These are phyloP conservation scores for Ajuga chamaepitys DNA, from an alignment of 257 asterid genomes.

Conservation along the genomic window DNA sequence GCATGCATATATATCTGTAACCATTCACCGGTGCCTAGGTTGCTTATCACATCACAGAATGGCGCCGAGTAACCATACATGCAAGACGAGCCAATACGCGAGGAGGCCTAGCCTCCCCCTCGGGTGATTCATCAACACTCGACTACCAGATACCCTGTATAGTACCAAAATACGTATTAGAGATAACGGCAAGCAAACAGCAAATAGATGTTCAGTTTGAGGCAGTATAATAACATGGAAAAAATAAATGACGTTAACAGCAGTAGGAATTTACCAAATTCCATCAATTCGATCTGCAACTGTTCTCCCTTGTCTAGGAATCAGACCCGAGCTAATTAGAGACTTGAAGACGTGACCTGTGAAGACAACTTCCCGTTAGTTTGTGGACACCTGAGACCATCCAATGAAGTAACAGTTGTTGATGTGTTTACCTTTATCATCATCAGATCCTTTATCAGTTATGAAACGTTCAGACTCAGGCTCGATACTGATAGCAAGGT, in stretches of 20 bases:
- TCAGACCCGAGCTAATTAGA: conserved; percentile 64
- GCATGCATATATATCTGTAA: background rate
- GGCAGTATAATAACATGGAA: background rate
- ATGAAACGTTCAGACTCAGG: conserved; percentile 70
- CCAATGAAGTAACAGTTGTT: background rate
- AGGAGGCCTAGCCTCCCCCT: conserved; percentile 79
- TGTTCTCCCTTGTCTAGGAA: conserved; percentile 89
- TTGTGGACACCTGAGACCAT: background rate
- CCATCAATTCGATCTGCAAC: conserved; percentile 89
- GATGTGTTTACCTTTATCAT: conserved; percentile 66
- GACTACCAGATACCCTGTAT: conserved; percentile 82
- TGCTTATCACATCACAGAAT: conserved; percentile 43
- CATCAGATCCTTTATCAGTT: conserved; percentile 47
- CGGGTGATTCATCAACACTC: conserved; percentile 85
- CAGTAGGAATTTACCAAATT: conserved; percentile 54
- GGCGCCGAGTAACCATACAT: conserved; percentile 75
- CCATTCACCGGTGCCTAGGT: background rate
- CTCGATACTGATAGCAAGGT: conserved; percentile 77
- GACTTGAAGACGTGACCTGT: conserved; percentile 90
- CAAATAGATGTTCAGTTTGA: too few relatives aligned
- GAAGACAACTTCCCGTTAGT: conserved; percentile 12
- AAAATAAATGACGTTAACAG: background rate
- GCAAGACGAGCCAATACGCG: conserved; percentile 72
- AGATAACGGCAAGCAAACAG: too few relatives aligned
- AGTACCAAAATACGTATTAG: conserved; percentile 17